These are phyloP conservation scores for Parachaetomium inaequale DNA, from an alignment of 495 filamentous ascomycete species.

Conservation along the genomic window DNA sequence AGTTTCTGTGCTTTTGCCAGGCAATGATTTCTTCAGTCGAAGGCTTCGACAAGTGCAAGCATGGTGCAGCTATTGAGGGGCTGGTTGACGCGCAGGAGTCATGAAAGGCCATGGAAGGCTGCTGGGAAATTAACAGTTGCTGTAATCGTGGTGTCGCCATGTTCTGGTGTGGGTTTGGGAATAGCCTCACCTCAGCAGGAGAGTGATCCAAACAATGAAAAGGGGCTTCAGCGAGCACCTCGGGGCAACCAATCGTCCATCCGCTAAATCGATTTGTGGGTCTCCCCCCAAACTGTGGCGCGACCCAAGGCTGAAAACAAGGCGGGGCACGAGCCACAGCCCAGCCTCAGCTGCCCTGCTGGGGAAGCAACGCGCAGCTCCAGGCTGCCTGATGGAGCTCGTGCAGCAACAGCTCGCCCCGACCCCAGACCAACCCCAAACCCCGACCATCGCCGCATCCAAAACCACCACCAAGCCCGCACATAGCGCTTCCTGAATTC, in stretches of 20 bases:
- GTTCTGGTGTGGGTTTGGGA: not conserved
- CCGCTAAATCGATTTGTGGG: no score
- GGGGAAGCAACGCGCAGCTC: constrained; percentile 43
- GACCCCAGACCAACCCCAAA: constrained; percentile 21
- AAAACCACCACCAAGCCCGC: constrained; percentile 13
- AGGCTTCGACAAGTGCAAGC: no score
- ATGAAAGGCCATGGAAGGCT: no score
- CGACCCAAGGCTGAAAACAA: not conserved
- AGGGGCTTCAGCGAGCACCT: no score
- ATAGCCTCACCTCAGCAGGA: not conserved
- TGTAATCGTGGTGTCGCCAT: no score
- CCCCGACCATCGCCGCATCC: constrained; percentile 13
- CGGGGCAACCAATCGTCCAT: no score
- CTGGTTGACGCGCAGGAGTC: no score
- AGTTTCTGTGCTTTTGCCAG: no score
- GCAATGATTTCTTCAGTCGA: no score
- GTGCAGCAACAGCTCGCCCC: constrained; percentile 26
- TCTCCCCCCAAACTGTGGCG: constrained; percentile 5
- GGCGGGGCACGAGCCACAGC: constrained; percentile 24
- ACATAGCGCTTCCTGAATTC: not conserved
- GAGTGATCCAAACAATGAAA: not conserved
- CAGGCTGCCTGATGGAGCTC: constrained; percentile 42
- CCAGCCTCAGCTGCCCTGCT: constrained; percentile 16
- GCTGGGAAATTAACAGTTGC: no score
- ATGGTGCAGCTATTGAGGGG: no score